Evolutionary conservation across 805 yeast genomes (phyloP).

Genomic region (Saccharomycopsis guyanensis): DNA sequence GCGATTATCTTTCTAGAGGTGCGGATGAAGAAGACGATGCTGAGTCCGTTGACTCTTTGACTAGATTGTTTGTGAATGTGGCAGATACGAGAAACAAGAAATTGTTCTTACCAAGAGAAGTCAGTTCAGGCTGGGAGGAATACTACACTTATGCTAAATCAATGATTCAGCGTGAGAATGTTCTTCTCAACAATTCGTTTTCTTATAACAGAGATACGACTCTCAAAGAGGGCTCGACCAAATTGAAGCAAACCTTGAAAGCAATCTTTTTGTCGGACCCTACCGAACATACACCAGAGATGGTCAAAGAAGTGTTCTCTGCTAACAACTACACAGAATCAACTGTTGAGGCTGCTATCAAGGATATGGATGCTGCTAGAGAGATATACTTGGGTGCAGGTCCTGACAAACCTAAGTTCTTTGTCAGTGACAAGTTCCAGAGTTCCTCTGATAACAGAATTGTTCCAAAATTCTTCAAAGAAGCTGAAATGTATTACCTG

Average conservation of each 20-base stretch:
- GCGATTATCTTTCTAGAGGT: conserved; percentile 10
- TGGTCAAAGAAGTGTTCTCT: conserved; percentile 41
- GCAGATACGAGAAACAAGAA: conserved; percentile 43
- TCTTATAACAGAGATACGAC: not conserved
- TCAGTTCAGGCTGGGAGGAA: conserved; percentile 30
- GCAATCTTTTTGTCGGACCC: conserved; percentile 53
- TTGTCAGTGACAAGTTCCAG: conserved; percentile 47
- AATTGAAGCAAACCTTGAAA: conserved; percentile 28
- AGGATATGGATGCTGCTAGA: conserved; percentile 40
- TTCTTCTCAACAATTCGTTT: conserved; percentile 6
- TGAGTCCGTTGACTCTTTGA: conserved; percentile 13
- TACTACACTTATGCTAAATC: conserved; percentile 46
- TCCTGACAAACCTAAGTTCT: conserved; percentile 32
- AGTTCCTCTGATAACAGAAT: conserved; percentile 21
- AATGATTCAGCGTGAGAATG: conserved; percentile 61
- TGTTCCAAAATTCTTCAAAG: conserved; percentile 30
- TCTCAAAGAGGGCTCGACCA: not conserved
- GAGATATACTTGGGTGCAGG: conserved; percentile 40
- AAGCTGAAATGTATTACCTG: conserved; percentile 40
- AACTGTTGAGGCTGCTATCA: conserved; percentile 36
- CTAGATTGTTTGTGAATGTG: conserved; percentile 30
- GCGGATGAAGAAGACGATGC: conserved; percentile 3
- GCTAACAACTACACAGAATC: conserved; percentile 44
- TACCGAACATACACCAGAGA: conserved; percentile 37
- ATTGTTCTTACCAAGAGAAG: conserved; percentile 29